Base-by-base conservation (phyloP, 1,284 basidiomycete species). In the Ustilago bromivora region DNA sequence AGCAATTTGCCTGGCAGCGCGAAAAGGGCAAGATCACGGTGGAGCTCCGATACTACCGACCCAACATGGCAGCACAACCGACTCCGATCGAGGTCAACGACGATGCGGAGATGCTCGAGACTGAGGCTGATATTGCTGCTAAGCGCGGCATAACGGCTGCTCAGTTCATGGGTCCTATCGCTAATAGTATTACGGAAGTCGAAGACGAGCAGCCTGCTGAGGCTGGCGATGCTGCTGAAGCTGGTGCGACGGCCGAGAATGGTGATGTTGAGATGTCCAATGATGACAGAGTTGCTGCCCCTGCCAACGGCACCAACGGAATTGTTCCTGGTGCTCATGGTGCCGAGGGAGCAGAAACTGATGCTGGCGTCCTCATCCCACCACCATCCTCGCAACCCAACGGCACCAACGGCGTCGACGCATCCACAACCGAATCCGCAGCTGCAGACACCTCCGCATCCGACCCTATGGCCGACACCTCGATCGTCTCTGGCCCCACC, bases 1-100 rank as follows among this genome's bases (percentile, higher is more conserved):
- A 84, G 51, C 73, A 79, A 31, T 87, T 85, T 67, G 79, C 81
- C 2, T 83, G 71, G 70, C 61, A 64, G 49, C 77, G 82, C 41
- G 83, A 83, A 15, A 79, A 83, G 55, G 79, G 77, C 55, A 80
- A 81, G 63, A 62, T 79, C 36, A 71, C 75, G 13, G 66, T 82
- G 40, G 80, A 93, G 91, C 91, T 94, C 79, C 92, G 93, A 83
- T 94, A 94, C 81, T 88, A 90, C 76, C 49, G 61, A 47, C 66
- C 61, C 6, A 62, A 51, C 2, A 19, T 31, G 19, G 64, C 61
- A 19, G 54, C 58, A 13, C 69, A 55, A 32, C 53, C 63, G 56
- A 62, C 32, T 17, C 43, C 58, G 34, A 64, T 54, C 9, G 53
- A 40, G 41, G 57, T 49, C 8, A 58, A 61, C 23, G 67, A 61